These are phyloP conservation scores for Botrytis sinoallii DNA, from an alignment of 2,329 filamentous ascomycete species.

Conservation along the genomic window DNA sequence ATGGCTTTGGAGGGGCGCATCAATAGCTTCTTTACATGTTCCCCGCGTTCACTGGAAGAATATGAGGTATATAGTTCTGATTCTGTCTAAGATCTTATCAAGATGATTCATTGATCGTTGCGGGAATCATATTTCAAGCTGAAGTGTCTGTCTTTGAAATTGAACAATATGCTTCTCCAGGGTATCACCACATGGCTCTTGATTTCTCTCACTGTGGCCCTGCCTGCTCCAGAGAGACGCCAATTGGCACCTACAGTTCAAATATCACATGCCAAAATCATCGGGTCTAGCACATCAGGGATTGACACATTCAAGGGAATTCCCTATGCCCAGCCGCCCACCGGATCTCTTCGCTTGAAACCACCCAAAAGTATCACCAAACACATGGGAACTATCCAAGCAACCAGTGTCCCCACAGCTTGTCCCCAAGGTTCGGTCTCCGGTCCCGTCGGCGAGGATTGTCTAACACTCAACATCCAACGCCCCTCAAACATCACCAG, in stretches of 20 bases:
- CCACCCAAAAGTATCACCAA: slow-evolving; percentile 37
- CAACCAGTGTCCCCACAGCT: slow-evolving; percentile 32
- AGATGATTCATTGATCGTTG: not conserved
- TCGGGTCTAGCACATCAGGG: not conserved
- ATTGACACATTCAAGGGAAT: slow-evolving; percentile 30
- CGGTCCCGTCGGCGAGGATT: slow-evolving; percentile 35
- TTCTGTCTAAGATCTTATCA: too few relatives aligned
- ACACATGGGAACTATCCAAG: slow-evolving; percentile 29
- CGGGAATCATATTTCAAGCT: not conserved
- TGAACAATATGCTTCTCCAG: not conserved
- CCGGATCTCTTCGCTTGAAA: slow-evolving; percentile 44
- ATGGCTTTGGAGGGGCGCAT: not conserved
- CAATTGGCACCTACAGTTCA: not conserved
- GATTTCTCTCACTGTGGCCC: not conserved
- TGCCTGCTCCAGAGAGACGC: not conserved
- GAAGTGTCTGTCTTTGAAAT: not conserved
- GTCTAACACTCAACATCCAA: slow-evolving; percentile 40
- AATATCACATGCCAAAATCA: slow-evolving; percentile 5
- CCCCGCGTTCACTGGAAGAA: not conserved
- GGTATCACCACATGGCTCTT: not conserved
- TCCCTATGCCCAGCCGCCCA: slow-evolving; percentile 43
- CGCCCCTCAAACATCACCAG: slow-evolving; percentile 40
- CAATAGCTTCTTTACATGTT: not conserved
- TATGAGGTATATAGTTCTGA: not conserved
- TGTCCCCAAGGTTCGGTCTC: slow-evolving; percentile 38